Evolutionary conservation across 1,139 yeast species (phyloP).

Genomic region (Yamadazyma triangularis): DNA sequence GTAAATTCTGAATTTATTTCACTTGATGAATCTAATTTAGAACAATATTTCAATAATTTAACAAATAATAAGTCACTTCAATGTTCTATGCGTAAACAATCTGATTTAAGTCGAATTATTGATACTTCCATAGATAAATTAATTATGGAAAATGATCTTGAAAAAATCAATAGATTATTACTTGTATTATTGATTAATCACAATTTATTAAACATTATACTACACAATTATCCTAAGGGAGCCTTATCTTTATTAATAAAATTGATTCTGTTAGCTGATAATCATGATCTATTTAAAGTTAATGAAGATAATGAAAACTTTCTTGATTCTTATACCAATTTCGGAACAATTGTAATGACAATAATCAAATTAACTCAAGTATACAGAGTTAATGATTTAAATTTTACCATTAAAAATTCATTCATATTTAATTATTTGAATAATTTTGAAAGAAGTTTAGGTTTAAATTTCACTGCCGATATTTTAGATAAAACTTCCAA

Average conservation of each 20-base stretch:
- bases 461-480: constrained; percentile 23
- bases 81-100: constrained; percentile 35
- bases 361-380: constrained; percentile 41
- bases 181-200: constrained; percentile 40
- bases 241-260: constrained; percentile 22
- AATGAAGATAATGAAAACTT: constrained; percentile 50
- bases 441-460: constrained; percentile 27
- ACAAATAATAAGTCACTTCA: constrained; percentile 23
- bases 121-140: constrained; percentile 33
- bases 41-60: constrained; percentile 27
- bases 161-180: constrained; percentile 46
- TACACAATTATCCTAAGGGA: constrained; percentile 22
- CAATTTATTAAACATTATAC: constrained; percentile 38
- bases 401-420: constrained; percentile 23
- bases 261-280: constrained; percentile 32
- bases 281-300: constrained; percentile 22
- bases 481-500: constrained; percentile 17
- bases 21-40: constrained; percentile 46
- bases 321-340: constrained; percentile 66
- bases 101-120: constrained; percentile 33
- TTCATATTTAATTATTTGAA: constrained; percentile 31
- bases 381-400: constrained; percentile 37
- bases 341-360: constrained; percentile 55
- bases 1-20: constrained; percentile 53
- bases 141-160: constrained; percentile 32